phyloP scores from a whole-genome alignment of 257 asterid species.

The Solanum arcanum region DNA sequence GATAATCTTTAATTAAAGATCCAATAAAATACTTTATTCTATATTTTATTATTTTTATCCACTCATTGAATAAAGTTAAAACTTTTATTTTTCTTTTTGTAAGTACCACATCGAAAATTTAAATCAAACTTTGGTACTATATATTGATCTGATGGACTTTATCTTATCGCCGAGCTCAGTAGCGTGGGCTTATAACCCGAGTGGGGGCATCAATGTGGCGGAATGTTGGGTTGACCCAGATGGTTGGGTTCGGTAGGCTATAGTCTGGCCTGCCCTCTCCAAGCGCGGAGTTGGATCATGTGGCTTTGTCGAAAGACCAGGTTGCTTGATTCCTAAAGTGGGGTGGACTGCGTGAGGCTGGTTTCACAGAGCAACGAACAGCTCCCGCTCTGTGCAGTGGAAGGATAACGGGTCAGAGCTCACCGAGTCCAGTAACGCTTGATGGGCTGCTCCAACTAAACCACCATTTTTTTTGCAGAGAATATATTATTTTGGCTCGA shows the following conservation, averaged over 20 bases:
- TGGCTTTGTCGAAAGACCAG: background rate
- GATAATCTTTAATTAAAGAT: too few relatives aligned
- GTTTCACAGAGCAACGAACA: background rate
- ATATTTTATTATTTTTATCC: background rate
- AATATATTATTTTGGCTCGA: background rate
- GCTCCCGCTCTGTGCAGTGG: background rate
- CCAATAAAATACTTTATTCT: too few relatives aligned
- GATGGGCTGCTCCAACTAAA: background rate
- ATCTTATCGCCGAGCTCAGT: rapidly evolving
- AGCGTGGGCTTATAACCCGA: background rate
- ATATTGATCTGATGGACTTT: background rate
- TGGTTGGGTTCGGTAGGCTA: background rate
- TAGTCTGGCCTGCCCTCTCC: background rate
- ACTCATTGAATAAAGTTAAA: background rate
- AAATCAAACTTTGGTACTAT: background rate
- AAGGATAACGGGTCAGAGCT: background rate
- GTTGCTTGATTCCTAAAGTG: background rate
- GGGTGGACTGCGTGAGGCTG: background rate
- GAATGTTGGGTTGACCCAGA: background rate
- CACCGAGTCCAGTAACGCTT: background rate
- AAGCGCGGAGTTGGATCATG: background rate
- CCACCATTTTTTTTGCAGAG: background rate
- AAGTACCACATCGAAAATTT: background rate
- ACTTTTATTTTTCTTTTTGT: too few relatives aligned
- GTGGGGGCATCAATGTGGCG: background rate